A percentile compares a stretch with the other conserved stretches of the same genome.
Evolutionary conservation across 768 basidiomycete species (phyloP).

Genomic region (Tylopilus cervinicoccineus): DNA sequence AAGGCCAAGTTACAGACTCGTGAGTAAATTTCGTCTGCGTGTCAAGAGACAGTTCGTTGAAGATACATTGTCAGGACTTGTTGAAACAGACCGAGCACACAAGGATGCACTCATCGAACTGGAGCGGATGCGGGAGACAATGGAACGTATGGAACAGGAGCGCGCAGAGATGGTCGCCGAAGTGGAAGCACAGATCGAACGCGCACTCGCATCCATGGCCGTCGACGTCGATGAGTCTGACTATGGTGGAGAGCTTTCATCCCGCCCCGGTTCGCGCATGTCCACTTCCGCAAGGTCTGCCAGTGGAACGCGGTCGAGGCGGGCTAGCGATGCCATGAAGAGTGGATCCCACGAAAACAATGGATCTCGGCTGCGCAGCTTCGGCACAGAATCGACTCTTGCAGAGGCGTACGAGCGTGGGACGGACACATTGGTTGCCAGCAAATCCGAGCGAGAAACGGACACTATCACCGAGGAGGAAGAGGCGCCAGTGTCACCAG

Average conservation of each 20-base stretch:
- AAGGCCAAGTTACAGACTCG: constrained; percentile 75
- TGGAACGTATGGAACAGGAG: constrained; percentile 86
- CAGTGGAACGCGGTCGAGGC: constrained; percentile 50
- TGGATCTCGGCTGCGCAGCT: constrained; percentile 54
- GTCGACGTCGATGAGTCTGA: constrained; percentile 74
- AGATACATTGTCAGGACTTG: constrained; percentile 52
- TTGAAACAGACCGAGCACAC: constrained; percentile 79
- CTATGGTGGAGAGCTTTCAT: constrained; percentile 51
- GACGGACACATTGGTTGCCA: constrained; percentile 33
- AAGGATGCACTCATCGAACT: constrained; percentile 77
- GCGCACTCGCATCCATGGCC: constrained; percentile 80
- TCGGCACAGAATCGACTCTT: constrained; percentile 77
- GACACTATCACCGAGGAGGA: constrained; percentile 61
- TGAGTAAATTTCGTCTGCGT: constrained; percentile 37
- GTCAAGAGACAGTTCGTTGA: neutral
- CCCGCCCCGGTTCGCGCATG: constrained; percentile 63
- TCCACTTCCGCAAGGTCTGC: constrained; percentile 49
- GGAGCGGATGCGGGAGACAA: constrained; percentile 74
- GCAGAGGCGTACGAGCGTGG: constrained; percentile 59
- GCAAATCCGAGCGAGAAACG: constrained; percentile 42
- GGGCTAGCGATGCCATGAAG: constrained; percentile 56
- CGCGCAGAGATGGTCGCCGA: constrained; percentile 90
- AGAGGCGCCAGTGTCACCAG: constrained; percentile 36
- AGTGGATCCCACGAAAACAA: constrained; percentile 25
- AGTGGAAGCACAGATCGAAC: constrained; percentile 88